Conservation (phyloP, 176 grass and related monocot genomes). For the Rhynchospora breviuscula region DNA sequence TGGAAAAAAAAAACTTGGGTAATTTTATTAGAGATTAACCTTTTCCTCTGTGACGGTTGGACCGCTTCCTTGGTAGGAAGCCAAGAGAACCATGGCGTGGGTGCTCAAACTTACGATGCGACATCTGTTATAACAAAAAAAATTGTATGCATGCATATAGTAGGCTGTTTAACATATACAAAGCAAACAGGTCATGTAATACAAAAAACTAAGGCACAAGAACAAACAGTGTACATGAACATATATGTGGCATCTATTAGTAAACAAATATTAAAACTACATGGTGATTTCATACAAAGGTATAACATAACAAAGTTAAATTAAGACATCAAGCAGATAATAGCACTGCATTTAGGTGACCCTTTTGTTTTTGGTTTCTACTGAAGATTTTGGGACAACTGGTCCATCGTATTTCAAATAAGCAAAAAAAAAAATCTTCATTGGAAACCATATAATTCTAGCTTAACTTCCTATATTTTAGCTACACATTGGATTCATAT, state of each 20-base stretch:
- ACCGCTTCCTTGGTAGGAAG: conserved; percentile 82
- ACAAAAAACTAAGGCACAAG: conserved; percentile 60
- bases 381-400: neutral
- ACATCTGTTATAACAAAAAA: conserved; percentile 41
- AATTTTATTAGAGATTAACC: conserved; percentile 29
- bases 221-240: conserved; percentile 41
- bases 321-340: neutral
- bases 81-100: conserved; percentile 92
- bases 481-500: neutral
- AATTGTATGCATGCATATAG: neutral
- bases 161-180: neutral
- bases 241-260: conserved; percentile 51
- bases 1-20: no score
- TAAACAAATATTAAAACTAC: neutral
- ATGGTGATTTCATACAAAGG: neutral
- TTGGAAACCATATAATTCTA: neutral
- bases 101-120: conserved; percentile 95
- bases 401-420: neutral
- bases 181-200: conserved; percentile 31
- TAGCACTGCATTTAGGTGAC: neutral
- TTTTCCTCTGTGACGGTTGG: conserved; percentile 76
- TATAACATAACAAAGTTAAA: neutral
- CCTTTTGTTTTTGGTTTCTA: neutral
- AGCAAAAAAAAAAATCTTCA: neutral
- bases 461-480: neutral